Base-by-base conservation (phyloP, 148 eudicot genomes). In the Beta vulgaris region DNA sequence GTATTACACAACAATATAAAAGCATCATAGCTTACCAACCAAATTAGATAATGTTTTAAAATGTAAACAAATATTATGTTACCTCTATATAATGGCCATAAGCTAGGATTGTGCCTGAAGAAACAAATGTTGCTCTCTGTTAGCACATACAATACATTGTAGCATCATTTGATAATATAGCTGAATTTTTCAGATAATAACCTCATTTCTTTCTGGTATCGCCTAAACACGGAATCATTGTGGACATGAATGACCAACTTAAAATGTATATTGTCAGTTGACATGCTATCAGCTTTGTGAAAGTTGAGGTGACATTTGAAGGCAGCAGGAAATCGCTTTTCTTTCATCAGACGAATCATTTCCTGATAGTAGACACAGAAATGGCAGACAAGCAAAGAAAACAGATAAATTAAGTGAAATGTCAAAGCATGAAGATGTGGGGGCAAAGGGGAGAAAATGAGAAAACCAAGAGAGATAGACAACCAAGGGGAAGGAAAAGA, bases 41-140 rank as follows among this genome's bases (percentile, higher is more conserved):
- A 55, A 55, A 10, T 1, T 8, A 57, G 28, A 26, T 58, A 58
- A 46, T 63, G 49, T 34, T 15, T 28, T 73, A 26, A 71, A 37
- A 59, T 13, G 32, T 34, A 19, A 76, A 72, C 16, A 55, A 59
- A 19, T 53, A 29, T 18, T 61, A 69, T 16, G 16, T 49, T 88
- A 94, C 98, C 98, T 90, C 97, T 86, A 87, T 92, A 94, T 43
- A 94, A 78, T 44, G 98, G 98, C 98, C 98, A 92, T 74, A 94
- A 81, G 62, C 78, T 84, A 77, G 97, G 97, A 69, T 94, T 86
- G 74, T 71, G 64, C 88, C 98, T 94, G 92, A 72, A 84, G 79
- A 76, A 49, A 67, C 54, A 51, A 77, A 69, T 48, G 72, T 76
- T 76, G 16, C 4, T 66, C 37, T 73, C 70, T 39, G 57, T 75